Conservation (phyloP, 1,284 basidiomycete genomes). For the Cerioporus squamosus region DNA sequence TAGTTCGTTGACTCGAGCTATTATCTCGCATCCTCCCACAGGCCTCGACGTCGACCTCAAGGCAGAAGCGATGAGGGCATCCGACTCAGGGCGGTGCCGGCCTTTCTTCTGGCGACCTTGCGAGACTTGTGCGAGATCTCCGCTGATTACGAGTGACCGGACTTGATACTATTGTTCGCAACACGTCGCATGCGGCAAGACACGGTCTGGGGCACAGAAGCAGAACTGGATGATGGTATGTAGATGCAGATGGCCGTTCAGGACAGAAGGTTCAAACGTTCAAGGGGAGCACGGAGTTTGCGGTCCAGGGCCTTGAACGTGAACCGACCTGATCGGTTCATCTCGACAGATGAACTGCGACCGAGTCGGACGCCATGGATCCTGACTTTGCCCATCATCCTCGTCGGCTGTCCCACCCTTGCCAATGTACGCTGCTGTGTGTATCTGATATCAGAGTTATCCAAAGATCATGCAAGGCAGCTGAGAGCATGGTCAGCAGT, state of each 20-base stretch:
- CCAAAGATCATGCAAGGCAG: too few species aligned
- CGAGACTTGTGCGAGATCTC: not conserved
- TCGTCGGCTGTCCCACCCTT: too few species aligned
- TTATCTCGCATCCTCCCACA: not conserved
- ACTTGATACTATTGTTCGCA: not conserved
- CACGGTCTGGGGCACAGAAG: too few species aligned
- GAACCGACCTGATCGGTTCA: not conserved
- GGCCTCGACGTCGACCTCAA: not conserved
- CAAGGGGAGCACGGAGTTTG: not conserved
- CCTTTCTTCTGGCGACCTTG: not conserved
- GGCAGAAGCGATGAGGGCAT: not conserved
- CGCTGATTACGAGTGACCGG: not conserved
- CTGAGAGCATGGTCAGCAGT: too few species aligned
- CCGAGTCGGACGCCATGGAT: too few species aligned
- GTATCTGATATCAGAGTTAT: too few species aligned
- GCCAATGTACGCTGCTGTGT: too few species aligned
- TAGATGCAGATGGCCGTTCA: too few species aligned
- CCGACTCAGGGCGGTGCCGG: not conserved
- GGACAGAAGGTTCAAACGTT: too few species aligned
- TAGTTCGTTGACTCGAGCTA: slow-evolving; percentile 7
- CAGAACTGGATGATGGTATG: too few species aligned
- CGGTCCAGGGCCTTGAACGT: not conserved
- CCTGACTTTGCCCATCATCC: too few species aligned
- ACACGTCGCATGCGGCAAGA: too few species aligned
- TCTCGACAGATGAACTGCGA: not conserved